Base-by-base conservation (phyloP, 371 early-diverging fungal genomes). In the Haplosporangium sp. region DNA sequence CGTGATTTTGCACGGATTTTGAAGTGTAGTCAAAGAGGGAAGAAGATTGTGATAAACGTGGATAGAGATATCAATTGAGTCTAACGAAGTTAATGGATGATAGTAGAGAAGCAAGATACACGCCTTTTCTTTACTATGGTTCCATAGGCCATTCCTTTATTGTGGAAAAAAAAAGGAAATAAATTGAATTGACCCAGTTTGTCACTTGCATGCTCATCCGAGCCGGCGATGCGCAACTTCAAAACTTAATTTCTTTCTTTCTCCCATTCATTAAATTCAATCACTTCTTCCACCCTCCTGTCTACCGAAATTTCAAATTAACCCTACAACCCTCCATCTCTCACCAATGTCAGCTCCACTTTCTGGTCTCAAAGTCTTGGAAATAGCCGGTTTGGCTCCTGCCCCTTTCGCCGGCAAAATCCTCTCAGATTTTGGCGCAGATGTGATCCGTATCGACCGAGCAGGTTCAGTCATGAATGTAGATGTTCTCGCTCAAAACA, bases 341-440 rank as follows among this genome's bases (percentile, higher is more conserved):
- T 58, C 13, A 39, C 20, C 27, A 17, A 50, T 64, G 57, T 45
- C 71, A 35, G 37, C 60, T 55, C 88, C 93, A 8, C 83, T 94
- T 7, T 63, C 78, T 1, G 89, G 88, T 13, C 77, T 92, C 38
- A 83, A 72, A 39, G 93, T 94, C 0, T 69, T 94, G 63, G 94
- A 94, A 77, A 85, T 94, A 60, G 93, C 91, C 6, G 94, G 94
- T 2, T 84, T 94, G 38, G 94, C 93, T 19, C 92, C 93, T 47
- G 93, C 86, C 2, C 93, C 93, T 0, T 93, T 88, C 85, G 89
- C 90, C 11, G 92, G 92, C 15, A 87, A 93, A 88, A 84, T 93
- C 10, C 84, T 94, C 13, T 75, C 92, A 27, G 94, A 94, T 75
- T 92, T 90, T 85, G 94, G 94, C 20, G 94, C 93, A 4, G 85